Evolutionary conservation across 164 flowering plant genomes (phyloP), one percentile per base, ranked within the genome.

Genomic region (Chimonanthus praecox): DNA sequence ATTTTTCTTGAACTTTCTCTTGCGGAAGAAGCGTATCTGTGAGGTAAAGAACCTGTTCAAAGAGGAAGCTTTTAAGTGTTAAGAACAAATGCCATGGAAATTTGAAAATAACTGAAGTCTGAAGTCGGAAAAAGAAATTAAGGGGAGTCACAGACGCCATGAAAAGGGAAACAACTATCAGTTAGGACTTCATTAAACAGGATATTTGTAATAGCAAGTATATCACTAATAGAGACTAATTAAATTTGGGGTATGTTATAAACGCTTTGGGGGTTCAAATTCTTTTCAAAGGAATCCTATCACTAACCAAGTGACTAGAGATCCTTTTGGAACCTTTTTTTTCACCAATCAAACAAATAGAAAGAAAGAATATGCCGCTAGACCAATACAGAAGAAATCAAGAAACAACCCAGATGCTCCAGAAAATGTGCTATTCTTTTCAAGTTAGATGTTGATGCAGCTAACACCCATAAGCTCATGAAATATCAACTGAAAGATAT

Each of bases 1-100:
- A 75, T 49, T 65, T 78, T 54, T 62, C 81, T 58, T 47, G 76
- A 72, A 81, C 86, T 68, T 84, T 80, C 76, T 82, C 88, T 68
- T 77, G 80, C 54, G 61, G 65, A 1, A 48, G 75, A 71, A 87
- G 71, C 82, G 87, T 84, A 64, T 83, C 85, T 10, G 84, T 72
- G 61, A 91, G 88, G 49, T 51, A 62, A 72, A 76, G 67, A 74
- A 87, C 89, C 97, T 91, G 79, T 16, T 63, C 16, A 54, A 62
- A 71, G 43, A 54, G 54, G 21, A 68, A 47, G 49, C 7, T 62
- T 62, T 61, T 15, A 50, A 64, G 8, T n/a, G 74, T 21, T 48
- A 69, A 49, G 3, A 44, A 51, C 48, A 66, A 66, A 43, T 43
- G n/a, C 9, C 9, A 44, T 65, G 7, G 8, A 21, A 33, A 13